Conservation (phyloP, 768 basidiomycete species). For the Glaciozyma martinii region DNA sequence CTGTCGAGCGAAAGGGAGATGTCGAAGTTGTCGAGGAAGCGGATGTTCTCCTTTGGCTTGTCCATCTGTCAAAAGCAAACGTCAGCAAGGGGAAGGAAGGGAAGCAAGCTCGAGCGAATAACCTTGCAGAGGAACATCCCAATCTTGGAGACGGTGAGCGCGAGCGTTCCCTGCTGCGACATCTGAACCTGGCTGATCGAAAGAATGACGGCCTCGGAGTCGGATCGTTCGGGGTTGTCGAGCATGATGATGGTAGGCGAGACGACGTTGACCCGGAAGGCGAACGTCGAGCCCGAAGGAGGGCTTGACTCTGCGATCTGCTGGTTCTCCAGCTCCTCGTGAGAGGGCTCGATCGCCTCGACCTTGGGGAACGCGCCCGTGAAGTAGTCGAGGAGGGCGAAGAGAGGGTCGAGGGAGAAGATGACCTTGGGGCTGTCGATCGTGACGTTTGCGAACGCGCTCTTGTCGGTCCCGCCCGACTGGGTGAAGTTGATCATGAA, state of each 20-base stretch:
- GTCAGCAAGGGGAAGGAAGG: background rate
- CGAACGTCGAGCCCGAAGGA: conserved; percentile 34
- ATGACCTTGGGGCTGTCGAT: conserved; percentile 88
- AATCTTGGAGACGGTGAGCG: conserved; percentile 65
- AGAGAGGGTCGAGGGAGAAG: conserved; percentile 82
- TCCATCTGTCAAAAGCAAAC: conserved; percentile 54
- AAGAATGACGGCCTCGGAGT: conserved; percentile 77
- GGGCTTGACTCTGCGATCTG: conserved; percentile 20
- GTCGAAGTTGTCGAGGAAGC: conserved; percentile 88
- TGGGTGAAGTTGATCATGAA: conserved; percentile 86
- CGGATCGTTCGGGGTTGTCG: conserved; percentile 66
- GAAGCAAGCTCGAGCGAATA: background rate
- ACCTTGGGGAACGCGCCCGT: conserved; percentile 47
- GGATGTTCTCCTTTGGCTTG: conserved; percentile 65
- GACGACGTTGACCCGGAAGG: conserved; percentile 75
- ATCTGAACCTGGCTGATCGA: conserved; percentile 74
- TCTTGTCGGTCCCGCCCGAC: conserved; percentile 51
- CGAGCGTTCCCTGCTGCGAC: conserved; percentile 81
- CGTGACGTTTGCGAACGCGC: conserved; percentile 69
- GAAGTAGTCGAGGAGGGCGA: conserved; percentile 80
- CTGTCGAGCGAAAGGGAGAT: conserved; percentile 78
- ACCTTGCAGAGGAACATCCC: conserved; percentile 76
- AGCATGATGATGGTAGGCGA: conserved; percentile 80
- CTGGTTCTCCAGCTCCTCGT: conserved; percentile 4
- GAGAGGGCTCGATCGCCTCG: conserved; percentile 8